These are phyloP conservation scores for Striga asiatica DNA, from an alignment of 257 asterid species.

Conservation along the genomic window DNA sequence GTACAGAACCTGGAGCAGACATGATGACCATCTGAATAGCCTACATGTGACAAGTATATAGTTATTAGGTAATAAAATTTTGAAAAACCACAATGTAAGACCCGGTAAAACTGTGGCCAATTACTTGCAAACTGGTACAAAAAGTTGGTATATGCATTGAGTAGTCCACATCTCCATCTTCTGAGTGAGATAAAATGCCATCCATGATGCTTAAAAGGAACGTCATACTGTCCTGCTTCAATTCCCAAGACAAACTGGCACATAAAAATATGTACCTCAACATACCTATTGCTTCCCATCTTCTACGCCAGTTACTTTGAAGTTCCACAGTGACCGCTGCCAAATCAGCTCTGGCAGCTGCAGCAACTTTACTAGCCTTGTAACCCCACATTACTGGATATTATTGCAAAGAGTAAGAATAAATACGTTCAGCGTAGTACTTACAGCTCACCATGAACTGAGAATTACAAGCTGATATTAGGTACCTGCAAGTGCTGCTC, in stretches of 20 bases:
- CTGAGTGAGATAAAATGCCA: constrained; percentile 27
- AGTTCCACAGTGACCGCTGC: constrained; percentile 44
- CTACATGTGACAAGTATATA: constrained; percentile 25
- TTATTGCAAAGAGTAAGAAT: constrained; percentile 12
- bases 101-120: constrained; percentile 8
- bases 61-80: constrained; percentile 12
- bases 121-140: constrained; percentile 64
- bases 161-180: constrained; percentile 29
- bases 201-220: constrained; percentile 56
- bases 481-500: constrained; percentile 74
- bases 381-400: constrained; percentile 77
- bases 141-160: constrained; percentile 37
- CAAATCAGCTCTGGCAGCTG: constrained; percentile 54
- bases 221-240: constrained; percentile 48
- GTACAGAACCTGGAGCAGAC: constrained; percentile 51
- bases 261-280: constrained; percentile 45
- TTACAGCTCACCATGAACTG: constrained; percentile 13
- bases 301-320: constrained; percentile 45
- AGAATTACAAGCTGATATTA: constrained; percentile 12
- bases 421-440: constrained; percentile 10
- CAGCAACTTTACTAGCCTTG: constrained; percentile 48
- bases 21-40: constrained; percentile 66
- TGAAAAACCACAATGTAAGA: constrained; percentile 8
- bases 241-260: constrained; percentile 42
- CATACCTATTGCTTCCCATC: constrained; percentile 78